These are phyloP conservation scores for Hebeloma cylindrosporum DNA, from an alignment of 768 basidiomycete species.

Conservation along the genomic window DNA sequence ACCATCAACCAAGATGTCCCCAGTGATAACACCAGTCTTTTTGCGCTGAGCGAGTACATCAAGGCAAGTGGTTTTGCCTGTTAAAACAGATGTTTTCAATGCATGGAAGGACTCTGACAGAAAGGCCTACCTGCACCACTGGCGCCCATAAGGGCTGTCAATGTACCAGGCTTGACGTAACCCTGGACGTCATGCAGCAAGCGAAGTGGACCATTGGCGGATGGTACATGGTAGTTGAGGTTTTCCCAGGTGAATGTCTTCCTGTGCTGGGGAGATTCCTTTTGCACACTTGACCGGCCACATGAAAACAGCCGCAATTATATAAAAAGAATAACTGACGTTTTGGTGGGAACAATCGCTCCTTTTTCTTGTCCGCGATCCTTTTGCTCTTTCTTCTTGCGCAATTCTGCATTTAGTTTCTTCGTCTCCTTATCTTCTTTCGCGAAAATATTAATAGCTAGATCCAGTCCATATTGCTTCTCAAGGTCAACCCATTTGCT, in stretches of 20 bases:
- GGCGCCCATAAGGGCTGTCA: constrained; percentile 88
- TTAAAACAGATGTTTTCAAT: constrained; percentile 14
- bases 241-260: constrained; percentile 82
- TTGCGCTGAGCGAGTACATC: constrained; percentile 74
- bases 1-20: constrained; percentile 66
- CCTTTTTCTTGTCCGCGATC: constrained; percentile 23
- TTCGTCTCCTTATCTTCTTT: constrained; percentile 57
- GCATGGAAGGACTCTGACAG: not conserved
- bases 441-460: constrained; percentile 57
- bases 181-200: constrained; percentile 77
- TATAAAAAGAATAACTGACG: constrained; percentile 3
- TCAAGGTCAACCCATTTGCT: too few relatives aligned
- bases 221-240: constrained; percentile 75
- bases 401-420: constrained; percentile 52
- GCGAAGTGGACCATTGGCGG: constrained; percentile 55
- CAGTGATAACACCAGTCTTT: constrained; percentile 65
- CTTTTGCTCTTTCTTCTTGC: constrained; percentile 49
- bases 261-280: constrained; percentile 26
- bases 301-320: not conserved
- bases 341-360: constrained; percentile 9
- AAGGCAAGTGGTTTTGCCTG: constrained; percentile 74
- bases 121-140: constrained; percentile 60
- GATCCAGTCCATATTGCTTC: constrained; percentile 50
- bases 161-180: constrained; percentile 82
- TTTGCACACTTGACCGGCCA: not conserved